A percentile compares a stretch with the other conserved stretches of the same genome.
phyloP scores from a whole-genome alignment of 192 early-diverging fungal genomes.

The Rhizophagus prolifer region DNA sequence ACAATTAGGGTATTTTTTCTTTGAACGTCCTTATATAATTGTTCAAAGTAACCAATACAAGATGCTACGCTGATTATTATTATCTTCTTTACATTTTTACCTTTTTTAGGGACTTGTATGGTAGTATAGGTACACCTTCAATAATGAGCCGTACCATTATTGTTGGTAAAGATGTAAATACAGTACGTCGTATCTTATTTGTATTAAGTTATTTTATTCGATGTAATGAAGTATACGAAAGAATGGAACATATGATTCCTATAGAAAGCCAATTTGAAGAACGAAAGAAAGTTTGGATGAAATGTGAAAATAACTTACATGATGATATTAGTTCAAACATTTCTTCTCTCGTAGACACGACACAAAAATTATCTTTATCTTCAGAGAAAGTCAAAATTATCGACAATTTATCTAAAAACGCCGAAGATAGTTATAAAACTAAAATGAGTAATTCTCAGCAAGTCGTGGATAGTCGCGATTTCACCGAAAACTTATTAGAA shows the following conservation, averaged over 20 bases:
- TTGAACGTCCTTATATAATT: background rate
- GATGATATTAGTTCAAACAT: background rate
- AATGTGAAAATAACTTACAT: background rate
- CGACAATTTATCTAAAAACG: background rate
- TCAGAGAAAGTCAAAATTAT: too few relatives aligned
- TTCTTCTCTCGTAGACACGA: background rate
- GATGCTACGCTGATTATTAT: background rate
- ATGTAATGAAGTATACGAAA: conserved; percentile 58
- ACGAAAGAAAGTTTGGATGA: background rate
- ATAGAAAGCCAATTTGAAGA: background rate
- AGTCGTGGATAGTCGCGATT: background rate
- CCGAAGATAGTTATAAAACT: background rate
- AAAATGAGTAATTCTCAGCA: background rate
- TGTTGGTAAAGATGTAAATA: conserved; percentile 44
- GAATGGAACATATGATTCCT: conserved; percentile 24
- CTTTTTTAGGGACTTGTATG: conserved; percentile 48
- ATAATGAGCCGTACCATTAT: conserved; percentile 55
- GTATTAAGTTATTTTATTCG: conserved; percentile 60
- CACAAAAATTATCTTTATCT: too few relatives aligned
- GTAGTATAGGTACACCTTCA: conserved; percentile 48
- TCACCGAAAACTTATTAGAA: conserved; percentile 16
- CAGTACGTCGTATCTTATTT: conserved; percentile 50
- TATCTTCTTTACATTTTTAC: background rate
- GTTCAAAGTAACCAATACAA: background rate
- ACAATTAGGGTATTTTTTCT: conserved; percentile 44